These are phyloP conservation scores for Stagonosporopsis cucurbitacearum DNA, from an alignment of 2,329 filamentous ascomycete species.

Conservation along the genomic window DNA sequence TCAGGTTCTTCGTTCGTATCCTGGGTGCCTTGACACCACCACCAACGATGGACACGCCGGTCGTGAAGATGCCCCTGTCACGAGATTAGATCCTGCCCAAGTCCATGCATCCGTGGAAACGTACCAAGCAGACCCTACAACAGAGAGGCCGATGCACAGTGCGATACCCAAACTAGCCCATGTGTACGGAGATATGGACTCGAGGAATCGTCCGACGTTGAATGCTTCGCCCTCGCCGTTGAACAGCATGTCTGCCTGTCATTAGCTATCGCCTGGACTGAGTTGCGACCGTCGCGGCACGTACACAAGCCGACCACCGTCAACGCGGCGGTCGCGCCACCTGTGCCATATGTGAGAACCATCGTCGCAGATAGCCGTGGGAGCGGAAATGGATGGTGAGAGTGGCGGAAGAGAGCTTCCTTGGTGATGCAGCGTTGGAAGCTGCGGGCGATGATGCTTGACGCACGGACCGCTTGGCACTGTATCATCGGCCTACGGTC, in stretches of 20 bases:
- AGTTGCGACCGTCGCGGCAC: slow-evolving; percentile 46
- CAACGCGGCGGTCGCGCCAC: slow-evolving; percentile 71
- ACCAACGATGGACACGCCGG: slow-evolving; percentile 94
- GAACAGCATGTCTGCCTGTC: slow-evolving; percentile 88
- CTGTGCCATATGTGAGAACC: slow-evolving; percentile 75
- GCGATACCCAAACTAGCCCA: slow-evolving; percentile 92
- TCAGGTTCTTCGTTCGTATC: slow-evolving; percentile 99
- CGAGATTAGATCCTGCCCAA: slow-evolving; percentile 22
- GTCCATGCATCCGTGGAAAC: slow-evolving; percentile 26
- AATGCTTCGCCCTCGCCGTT: slow-evolving; percentile 95
- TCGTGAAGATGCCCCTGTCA: slow-evolving; percentile 95
- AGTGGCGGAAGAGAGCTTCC: slow-evolving; percentile 38
- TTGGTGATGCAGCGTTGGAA: slow-evolving; percentile 29
- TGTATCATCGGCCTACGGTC: slow-evolving; percentile 19
- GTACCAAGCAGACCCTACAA: slow-evolving; percentile 97
- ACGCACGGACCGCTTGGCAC: slow-evolving; percentile 17
- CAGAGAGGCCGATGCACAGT: slow-evolving; percentile 93
- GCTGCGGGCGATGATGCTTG: slow-evolving; percentile 30
- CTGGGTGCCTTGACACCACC: slow-evolving; percentile 95
- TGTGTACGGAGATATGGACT: slow-evolving; percentile 89
- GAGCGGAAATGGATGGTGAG: slow-evolving; percentile 32
- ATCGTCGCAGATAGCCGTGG: slow-evolving; percentile 56
- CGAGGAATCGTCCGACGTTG: slow-evolving; percentile 94
- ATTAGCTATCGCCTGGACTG: slow-evolving; percentile 42
- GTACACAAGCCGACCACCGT: slow-evolving; percentile 79